Evolutionary conservation across 1,139 yeast species (phyloP), one percentile per base, ranked within the genome.

Genomic region (Yamadazyma aaseri): DNA sequence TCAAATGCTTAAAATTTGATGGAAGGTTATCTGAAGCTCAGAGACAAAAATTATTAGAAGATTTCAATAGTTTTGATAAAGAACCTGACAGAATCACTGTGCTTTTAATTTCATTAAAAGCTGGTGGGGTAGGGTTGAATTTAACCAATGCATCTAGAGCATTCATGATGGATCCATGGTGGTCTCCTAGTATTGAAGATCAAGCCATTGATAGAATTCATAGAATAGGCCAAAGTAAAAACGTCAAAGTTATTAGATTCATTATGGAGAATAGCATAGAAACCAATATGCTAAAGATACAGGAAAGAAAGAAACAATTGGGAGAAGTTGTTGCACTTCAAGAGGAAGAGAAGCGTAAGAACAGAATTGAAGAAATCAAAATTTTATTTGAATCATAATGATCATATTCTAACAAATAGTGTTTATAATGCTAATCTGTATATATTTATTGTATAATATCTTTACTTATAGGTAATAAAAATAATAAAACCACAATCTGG

Each of bases 111-210:
- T 85, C 96, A 1, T 63, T 90, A 41, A 90, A 87, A 56, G 95
- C 97, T 0, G 97, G 98, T 12, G 97, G 97, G 4, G 96, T 90
- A 6, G 98, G 98, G 0, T 68, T 92, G 44, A 92, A 92, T 52
- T 64, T 92, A 41, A 90, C 96, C 0, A 78, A 82, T 30, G 96
- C 97, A 0, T 82, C 86, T 0, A 73, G 78, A 28, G 97, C 95
- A 6, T 89, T 81, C 50, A 72, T 92, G 76, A 85, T 92, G 90
- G 97, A 92, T 51, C 97, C 97, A 0, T 92, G 96, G 95, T 92
- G 97, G 97, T 85, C 94, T 17, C 95, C 87, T 28, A 87, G 96
- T 37, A 79, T 86, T 27, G 97, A 92, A 52, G 87, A 86, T 28
- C 97, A 92, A 58, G 97, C 97, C 0, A 87, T 92, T 45, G 97